These are phyloP conservation scores for Logfia minima DNA, from an alignment of 129 eudicot species.

Conservation along the genomic window DNA sequence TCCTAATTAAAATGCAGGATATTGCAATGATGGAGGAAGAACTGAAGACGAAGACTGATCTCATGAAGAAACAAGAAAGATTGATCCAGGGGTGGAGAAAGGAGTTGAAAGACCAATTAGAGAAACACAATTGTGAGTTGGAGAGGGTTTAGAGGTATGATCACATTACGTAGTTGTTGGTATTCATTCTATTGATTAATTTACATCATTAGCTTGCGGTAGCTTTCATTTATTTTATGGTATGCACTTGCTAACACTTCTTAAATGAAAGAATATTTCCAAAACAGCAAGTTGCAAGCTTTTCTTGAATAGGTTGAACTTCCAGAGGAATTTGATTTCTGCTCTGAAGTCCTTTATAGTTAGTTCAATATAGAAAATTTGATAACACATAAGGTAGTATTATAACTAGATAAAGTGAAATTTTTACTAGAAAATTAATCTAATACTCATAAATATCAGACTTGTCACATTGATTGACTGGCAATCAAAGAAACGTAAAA, in stretches of 20 bases:
- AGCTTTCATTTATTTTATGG: not conserved
- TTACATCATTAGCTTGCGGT: not conserved
- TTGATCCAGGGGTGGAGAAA: conserved; percentile 81
- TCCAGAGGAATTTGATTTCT: not conserved
- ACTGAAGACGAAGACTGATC: conserved; percentile 63
- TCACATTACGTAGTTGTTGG: not conserved
- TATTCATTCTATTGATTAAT: conserved; percentile 1
- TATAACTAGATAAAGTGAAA: not conserved
- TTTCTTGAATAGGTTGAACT: not conserved
- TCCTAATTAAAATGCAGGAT: conserved; percentile 45
- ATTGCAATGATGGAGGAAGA: conserved; percentile 87
- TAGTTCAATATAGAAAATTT: not conserved
- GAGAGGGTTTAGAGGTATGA: conserved; percentile 52
- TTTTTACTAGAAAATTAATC: conserved; percentile 22
- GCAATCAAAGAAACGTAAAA: not conserved
- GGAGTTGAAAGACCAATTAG: conserved; percentile 78
- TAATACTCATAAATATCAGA: not conserved
- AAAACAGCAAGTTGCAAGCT: not conserved
- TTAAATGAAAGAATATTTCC: not conserved
- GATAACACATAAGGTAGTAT: not conserved
- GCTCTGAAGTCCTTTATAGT: not conserved
- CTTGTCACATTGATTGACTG: conserved; percentile 9
- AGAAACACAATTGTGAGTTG: conserved; percentile 69
- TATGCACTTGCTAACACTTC: not conserved
- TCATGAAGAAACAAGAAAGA: conserved; percentile 68